Evolutionary conservation across 2,329 filamentous ascomycete species (phyloP).

Genomic region (Xylariaceae sp.): DNA sequence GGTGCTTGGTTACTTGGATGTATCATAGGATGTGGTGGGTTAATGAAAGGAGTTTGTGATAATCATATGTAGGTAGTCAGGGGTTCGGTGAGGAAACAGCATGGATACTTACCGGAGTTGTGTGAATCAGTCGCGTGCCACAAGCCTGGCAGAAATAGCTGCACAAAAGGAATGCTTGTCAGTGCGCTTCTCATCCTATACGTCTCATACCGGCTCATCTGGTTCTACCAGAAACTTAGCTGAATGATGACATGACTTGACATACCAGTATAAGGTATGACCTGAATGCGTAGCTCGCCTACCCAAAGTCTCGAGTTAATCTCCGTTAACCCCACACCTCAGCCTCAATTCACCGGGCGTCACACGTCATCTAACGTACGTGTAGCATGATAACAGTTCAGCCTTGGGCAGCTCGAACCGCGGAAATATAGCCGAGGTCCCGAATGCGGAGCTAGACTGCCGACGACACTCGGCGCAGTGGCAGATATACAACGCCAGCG

Average conservation of each 20-base stretch:
- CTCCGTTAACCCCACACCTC: not conserved
- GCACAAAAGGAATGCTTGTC: not conserved
- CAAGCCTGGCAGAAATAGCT: slow-evolving; percentile 72
- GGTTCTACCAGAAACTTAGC: not conserved
- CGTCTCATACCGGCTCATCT: not conserved
- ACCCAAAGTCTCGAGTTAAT: slow-evolving; percentile 12
- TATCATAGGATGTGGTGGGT: no score
- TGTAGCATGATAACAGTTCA: slow-evolving; percentile 60
- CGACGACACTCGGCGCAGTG: slow-evolving; percentile 72
- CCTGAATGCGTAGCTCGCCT: slow-evolving; percentile 66
- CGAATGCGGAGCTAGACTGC: slow-evolving; percentile 71
- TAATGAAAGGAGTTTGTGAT: no score
- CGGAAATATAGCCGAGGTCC: slow-evolving; percentile 73
- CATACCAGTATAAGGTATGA: slow-evolving; percentile 63
- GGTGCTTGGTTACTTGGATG: no score
- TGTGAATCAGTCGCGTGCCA: slow-evolving; percentile 70
- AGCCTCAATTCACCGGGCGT: not conserved
- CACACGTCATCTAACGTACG: slow-evolving; percentile 48
- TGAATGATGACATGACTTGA: not conserved
- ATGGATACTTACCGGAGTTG: slow-evolving; percentile 55
- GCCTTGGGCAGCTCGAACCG: slow-evolving; percentile 63
- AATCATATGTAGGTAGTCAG: no score
- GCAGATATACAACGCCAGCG: slow-evolving; percentile 73
- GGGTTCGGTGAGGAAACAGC: not conserved
- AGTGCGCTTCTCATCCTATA: not conserved